Evolutionary conservation across 352 stramenopile genomes (phyloP), one percentile per base, ranked within the genome.

Genomic region (Phytophthora pluvialis): DNA sequence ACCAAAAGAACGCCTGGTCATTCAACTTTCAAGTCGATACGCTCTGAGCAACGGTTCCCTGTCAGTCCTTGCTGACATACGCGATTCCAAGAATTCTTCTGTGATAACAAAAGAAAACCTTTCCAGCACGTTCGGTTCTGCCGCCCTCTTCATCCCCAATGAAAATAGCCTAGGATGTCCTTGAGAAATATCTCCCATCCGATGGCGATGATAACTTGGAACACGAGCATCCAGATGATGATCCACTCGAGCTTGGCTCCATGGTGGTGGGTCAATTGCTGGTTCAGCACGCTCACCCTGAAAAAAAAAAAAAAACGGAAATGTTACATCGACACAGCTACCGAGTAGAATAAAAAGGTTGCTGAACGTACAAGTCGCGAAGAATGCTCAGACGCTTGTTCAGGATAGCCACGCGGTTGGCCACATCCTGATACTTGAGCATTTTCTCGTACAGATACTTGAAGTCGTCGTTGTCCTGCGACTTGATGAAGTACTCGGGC

Each of bases 331-430:
- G 21, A 60, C 2, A 39, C 26, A 31, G 7, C 6, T 28, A 35
- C 4, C 4, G 39, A 12, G 13, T 46, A 31, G 15, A 13, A 31
- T 15, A 11, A 28, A 54, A 16, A 46, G 26, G 43, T 18, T 10
- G 38, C 12, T 31, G 9, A 16, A 79, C 86, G 51, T 76, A 92
- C 71, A 98, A 78, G 65, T 98, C 93, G 39, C 84, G 83, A 18
- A 98, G 70, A 47, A 98, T 95, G 50, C 97, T 91, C 15, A 98
- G 83, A 2, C 95, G 89, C 66, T 94, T 97, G 78, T 98, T 98
- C 42, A 98, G 70, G 29, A 98, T 90, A 32, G 91, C 89, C 39
- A 98, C 85, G 53, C 95, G 86, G 42, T 84, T 91, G n/a, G 85
- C 76, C 59, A 98, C 88, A 58, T 98, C 93, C 32, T 98, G 69